These are phyloP conservation scores for Brassica rapa DNA, from an alignment of 345 rosid genomes.

Conservation along the genomic window DNA sequence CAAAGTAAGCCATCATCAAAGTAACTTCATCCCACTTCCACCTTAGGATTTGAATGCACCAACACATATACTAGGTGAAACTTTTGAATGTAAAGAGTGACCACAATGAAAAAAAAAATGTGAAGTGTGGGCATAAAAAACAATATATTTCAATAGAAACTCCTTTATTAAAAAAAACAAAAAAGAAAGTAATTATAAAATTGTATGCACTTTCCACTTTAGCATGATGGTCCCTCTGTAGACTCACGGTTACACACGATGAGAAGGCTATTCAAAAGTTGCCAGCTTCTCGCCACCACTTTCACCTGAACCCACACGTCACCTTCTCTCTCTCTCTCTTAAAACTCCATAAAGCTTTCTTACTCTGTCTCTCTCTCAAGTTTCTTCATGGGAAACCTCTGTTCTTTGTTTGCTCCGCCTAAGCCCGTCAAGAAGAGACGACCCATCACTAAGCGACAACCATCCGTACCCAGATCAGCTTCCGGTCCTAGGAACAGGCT, in stretches of 20 bases:
- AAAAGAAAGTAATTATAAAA: background rate
- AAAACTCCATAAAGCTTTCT: constrained; percentile 24
- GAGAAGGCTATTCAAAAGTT: constrained; percentile 29
- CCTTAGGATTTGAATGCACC: background rate
- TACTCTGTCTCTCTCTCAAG: constrained; percentile 8
- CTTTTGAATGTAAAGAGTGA: too few relatives aligned
- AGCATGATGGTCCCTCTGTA: constrained; percentile 5
- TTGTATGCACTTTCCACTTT: constrained; percentile 3
- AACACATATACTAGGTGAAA: background rate
- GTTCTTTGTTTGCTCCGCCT: constrained; percentile 58
- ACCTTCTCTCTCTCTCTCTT: constrained; percentile 10
- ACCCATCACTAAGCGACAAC: constrained; percentile 46
- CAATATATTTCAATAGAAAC: background rate
- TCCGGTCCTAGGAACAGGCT: constrained; percentile 49
- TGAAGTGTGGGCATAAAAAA: too few relatives aligned
- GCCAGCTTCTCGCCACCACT: constrained; percentile 39
- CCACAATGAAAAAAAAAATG: too few relatives aligned
- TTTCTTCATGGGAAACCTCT: constrained; percentile 59
- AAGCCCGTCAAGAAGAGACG: constrained; percentile 48
- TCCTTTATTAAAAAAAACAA: background rate
- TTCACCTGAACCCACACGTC: constrained; percentile 36
- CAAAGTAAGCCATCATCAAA: too few relatives aligned
- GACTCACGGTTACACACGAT: constrained; percentile 2
- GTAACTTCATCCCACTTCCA: too few relatives aligned
- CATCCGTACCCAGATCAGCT: constrained; percentile 33